Conservation (phyloP, 2,329 filamentous ascomycete genomes). For the Neonectria hederae region DNA sequence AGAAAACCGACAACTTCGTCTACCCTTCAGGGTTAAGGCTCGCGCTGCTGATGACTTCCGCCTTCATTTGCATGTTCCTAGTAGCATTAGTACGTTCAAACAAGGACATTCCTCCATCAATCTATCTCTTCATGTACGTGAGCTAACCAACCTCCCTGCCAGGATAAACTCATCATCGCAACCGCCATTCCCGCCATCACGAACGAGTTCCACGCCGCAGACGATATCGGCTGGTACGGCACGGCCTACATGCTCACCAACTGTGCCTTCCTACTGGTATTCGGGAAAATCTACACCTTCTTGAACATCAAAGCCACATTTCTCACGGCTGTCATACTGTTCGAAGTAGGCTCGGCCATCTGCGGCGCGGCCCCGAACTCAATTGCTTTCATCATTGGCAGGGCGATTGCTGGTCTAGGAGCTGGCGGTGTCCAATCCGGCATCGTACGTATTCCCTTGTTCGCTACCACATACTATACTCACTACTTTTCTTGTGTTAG, state of each 20-base stretch:
- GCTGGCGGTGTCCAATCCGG: constrained; percentile 63
- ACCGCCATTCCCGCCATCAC: constrained; percentile 48
- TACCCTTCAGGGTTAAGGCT: constrained; percentile 5
- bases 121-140: too few species aligned
- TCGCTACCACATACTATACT: background rate
- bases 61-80: constrained; percentile 17
- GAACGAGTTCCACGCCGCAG: constrained; percentile 42
- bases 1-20: background rate
- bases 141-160: background rate
- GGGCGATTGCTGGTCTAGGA: constrained; percentile 60
- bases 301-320: constrained; percentile 44
- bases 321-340: constrained; percentile 38
- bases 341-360: constrained; percentile 45
- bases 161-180: constrained; percentile 51
- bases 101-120: background rate
- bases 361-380: constrained; percentile 49
- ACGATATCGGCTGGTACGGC: constrained; percentile 46
- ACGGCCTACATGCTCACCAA: constrained; percentile 52
- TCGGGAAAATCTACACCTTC: constrained; percentile 56
- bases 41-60: constrained; percentile 1
- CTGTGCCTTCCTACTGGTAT: constrained; percentile 49
- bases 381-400: constrained; percentile 59
- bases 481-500: background rate
- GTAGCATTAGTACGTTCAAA: constrained; percentile 7
- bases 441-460: constrained; percentile 33